These are phyloP conservation scores for Acanthamoeba sp. DNA, from an alignment of 208 protist genomes.

Conservation along the genomic window DNA sequence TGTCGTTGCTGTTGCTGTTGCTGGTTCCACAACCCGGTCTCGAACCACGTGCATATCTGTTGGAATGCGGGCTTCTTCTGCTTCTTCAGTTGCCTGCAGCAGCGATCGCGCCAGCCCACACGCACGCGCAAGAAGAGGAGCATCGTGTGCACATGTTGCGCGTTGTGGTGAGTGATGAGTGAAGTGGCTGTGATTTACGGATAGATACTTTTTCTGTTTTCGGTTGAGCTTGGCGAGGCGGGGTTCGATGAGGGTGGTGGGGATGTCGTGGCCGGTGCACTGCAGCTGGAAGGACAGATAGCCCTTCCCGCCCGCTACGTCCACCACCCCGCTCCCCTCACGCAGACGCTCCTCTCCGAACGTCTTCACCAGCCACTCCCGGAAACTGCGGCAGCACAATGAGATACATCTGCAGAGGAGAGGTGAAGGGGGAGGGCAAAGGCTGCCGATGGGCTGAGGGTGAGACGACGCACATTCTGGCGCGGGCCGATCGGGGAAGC, in stretches of 20 bases:
- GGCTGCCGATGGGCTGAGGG: background rate
- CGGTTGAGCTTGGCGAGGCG: background rate
- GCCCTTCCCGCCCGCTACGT: conserved; percentile 63
- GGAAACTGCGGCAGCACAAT: background rate
- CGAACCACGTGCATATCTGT: conserved; percentile 10
- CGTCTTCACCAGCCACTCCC: conserved; percentile 24
- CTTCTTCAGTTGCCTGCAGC: background rate
- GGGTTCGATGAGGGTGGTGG: conserved; percentile 48
- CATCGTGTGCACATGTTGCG: no score
- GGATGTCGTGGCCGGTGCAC: conserved; percentile 7
- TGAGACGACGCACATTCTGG: background rate
- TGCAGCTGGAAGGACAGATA: conserved; percentile 51
- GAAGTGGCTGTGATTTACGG: no score
- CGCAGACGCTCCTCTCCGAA: conserved; percentile 22
- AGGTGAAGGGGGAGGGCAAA: no score
- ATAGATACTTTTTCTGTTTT: background rate
- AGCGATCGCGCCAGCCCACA: no score
- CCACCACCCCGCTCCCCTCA: conserved; percentile 33
- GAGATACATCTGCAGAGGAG: no score
- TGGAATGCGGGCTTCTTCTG: conserved; percentile 20
- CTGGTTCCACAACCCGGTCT: background rate
- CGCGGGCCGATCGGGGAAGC: background rate
- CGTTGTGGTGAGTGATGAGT: no score
- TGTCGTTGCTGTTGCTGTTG: no score
- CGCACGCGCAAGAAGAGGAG: no score